Evolutionary conservation across 139 green algal species (phyloP), one percentile per base, ranked within the genome.

Genomic region (Diplosphaera chodatii): DNA sequence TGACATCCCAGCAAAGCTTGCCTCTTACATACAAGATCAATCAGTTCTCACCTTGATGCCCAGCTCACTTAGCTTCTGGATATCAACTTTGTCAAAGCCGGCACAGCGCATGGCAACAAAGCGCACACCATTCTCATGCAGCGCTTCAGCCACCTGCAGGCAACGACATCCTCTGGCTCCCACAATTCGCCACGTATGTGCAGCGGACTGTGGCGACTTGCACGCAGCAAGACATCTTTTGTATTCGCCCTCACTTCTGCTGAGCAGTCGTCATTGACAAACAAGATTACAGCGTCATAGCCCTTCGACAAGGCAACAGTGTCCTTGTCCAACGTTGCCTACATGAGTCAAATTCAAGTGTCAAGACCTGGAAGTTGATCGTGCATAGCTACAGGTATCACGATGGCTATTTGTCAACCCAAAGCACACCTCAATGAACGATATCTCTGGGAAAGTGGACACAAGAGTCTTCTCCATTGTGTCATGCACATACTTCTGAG

Each of bases 61-160:
- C 31, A 73, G 16, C 25, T 78, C 18, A 2, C 63, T 55, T 10
- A 27, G 25, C n/a, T 22, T 27, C 33, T 67, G 62, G 0, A 81
- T 21, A 18, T 77, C 73, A 20, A 85, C 63, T 1, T 27, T 64
- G 62, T 86, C 78, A 32, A 76, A 80, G 3, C 90, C 91, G 1
- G 91, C 89, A 73, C 91, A 96, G 27, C 89, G 80, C 84, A 96
- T 78, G 0, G 87, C 81, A 20, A 94, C 78, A 64, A 87, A 64
- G 71, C 78, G 80, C 18, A 93, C 84, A 6, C 89, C 87, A 4
- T 30, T 25, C 15, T 84, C 70, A 0, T 77, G 77, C 55, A 96
- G 85, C 15, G 64, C 63, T 15, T 81, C 28, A 10, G 91, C 56
- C 22, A 75, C 73, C 83, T 88, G 82, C 62, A 13, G 3, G 37